Evolutionary conservation across 352 stramenopile species (phyloP).

Genomic region (Phytopythium boreale): DNA sequence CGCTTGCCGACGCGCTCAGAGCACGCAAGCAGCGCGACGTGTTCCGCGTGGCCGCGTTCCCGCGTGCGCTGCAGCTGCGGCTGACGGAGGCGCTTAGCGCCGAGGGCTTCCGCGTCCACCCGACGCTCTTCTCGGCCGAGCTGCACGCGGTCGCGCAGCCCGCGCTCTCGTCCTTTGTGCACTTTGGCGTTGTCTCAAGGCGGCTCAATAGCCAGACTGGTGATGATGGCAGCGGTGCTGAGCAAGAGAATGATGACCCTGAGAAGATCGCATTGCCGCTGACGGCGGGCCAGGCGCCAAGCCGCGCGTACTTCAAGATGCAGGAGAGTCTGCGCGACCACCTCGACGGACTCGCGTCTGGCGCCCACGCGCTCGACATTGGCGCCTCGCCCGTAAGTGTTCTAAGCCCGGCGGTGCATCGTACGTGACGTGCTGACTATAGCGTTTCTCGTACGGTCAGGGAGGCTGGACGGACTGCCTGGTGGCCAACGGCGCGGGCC

Average conservation of each 20-base stretch:
- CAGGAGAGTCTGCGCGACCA: slow-evolving; percentile 36
- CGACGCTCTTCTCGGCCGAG: slow-evolving; percentile 44
- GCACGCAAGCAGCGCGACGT: slow-evolving; percentile 3
- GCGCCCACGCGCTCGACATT: slow-evolving; percentile 41
- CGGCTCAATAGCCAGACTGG: neutral
- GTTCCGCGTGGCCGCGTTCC: slow-evolving; percentile 35
- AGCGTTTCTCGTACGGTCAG: neutral
- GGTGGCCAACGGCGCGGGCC: slow-evolving; percentile 24
- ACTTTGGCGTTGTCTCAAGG: slow-evolving; percentile 28
- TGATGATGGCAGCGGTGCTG: neutral
- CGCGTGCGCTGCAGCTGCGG: slow-evolving; percentile 29
- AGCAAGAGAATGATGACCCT: neutral
- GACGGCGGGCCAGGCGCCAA: slow-evolving; percentile 28
- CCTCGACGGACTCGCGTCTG: slow-evolving; percentile 4
- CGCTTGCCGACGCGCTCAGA: neutral
- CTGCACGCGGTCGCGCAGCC: slow-evolving; percentile 36
- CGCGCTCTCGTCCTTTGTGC: slow-evolving; percentile 21
- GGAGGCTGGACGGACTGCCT: slow-evolving; percentile 59
- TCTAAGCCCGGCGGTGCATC: neutral
- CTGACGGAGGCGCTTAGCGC: slow-evolving; percentile 27
- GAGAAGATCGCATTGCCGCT: neutral
- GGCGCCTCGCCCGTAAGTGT: slow-evolving; percentile 37
- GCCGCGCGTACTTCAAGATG: slow-evolving; percentile 57
- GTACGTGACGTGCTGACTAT: neutral
- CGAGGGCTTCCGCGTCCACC: slow-evolving; percentile 30